Evolutionary conservation across 2,329 filamentous ascomycete genomes (phyloP), one percentile per base, ranked within the genome.

Genomic region (Diplocarpon rosae): DNA sequence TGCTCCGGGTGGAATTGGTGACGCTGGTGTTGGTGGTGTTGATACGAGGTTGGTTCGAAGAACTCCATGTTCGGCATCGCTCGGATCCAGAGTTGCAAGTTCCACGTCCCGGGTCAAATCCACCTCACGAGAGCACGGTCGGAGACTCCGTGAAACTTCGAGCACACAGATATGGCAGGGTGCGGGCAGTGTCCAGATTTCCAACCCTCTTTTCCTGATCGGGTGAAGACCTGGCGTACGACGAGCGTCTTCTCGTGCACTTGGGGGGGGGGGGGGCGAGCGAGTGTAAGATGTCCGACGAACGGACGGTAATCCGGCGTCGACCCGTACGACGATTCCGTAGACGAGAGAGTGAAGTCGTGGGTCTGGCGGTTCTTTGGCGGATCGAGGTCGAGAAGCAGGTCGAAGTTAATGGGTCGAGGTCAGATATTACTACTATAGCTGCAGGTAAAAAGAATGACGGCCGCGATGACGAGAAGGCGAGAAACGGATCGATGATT

Each of bases 1-100:
- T 50, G 52, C 15, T 58, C 52, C 39, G 53, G 48, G 13, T 48
- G 52, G 12, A 51, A 49, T 27, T 53, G 51, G 29, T 32, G 47
- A 44, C 3, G 30, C 30, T 5, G n/a, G 5, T 32, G 30, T 9
- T 35, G 39, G 30, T 51, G 50, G 16, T 53, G 50, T 31, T 56
- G 55, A 30, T 44, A 54, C 6, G 44, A 30, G n/a, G 41, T 37
- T 7, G 51, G 52, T 40, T 59, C 52, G 32, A 55, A 52, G 49
- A 57, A 59, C 28, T 52, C 55, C 54, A 59, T 59, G 39, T 48
- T 55, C 40, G 45, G 45, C 35, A 50, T 53, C 15, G 39, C 27
- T 47, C 44, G 46, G 35, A 39, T 28, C 46, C 46, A 38, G 37
- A 48, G 14, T 41, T 43, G 14, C 34, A 33, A 27, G 38, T 14